These are phyloP conservation scores for Vanrija sp. DNA, from an alignment of 1,284 basidiomycete genomes.

Conservation along the genomic window DNA sequence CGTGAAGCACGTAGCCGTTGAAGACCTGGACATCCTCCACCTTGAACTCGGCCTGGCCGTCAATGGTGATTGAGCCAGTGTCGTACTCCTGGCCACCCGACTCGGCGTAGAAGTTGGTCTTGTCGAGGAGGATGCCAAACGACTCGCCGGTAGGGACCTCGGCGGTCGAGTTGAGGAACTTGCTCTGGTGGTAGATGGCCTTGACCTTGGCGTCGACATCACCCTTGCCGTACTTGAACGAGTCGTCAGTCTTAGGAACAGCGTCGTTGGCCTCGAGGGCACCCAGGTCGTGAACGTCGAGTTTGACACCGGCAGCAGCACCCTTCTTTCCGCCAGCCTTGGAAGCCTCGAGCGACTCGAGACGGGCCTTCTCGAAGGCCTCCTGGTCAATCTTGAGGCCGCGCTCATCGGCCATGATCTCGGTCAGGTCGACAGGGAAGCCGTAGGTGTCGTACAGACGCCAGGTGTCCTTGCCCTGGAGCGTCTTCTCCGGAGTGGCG, in stretches of 20 bases:
- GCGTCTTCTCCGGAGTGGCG: constrained; percentile 61
- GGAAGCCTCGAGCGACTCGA: constrained; percentile 83
- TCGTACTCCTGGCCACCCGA: constrained; percentile 96
- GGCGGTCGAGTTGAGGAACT: constrained; percentile 68
- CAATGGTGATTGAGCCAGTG: constrained; percentile 89
- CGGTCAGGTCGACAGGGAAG: constrained; percentile 94
- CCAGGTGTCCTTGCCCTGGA: constrained; percentile 93
- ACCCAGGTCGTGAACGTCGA: constrained; percentile 94
- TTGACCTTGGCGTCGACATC: constrained; percentile 74
- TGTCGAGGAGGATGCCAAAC: constrained; percentile 87
- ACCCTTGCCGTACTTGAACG: constrained; percentile 81
- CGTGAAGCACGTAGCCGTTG: constrained; percentile 83
- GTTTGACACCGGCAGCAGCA: constrained; percentile 67
- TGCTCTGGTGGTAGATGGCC: constrained; percentile 78
- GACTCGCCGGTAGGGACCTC: constrained; percentile 59
- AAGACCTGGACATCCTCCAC: constrained; percentile 88
- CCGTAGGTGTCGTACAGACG: constrained; percentile 97
- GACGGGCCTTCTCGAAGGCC: constrained; percentile 87
- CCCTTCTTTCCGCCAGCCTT: constrained; percentile 70
- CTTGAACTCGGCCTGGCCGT: constrained; percentile 86
- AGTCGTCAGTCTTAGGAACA: constrained; percentile 93
- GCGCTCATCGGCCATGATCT: constrained; percentile 95
- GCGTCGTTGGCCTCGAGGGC: constrained; percentile 71
- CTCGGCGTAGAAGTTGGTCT: constrained; percentile 97
- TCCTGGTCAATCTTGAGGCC: constrained; percentile 78